Evolutionary conservation across 139 green algal species (phyloP).

Genomic region (Edaphochlamys debaryana): DNA sequence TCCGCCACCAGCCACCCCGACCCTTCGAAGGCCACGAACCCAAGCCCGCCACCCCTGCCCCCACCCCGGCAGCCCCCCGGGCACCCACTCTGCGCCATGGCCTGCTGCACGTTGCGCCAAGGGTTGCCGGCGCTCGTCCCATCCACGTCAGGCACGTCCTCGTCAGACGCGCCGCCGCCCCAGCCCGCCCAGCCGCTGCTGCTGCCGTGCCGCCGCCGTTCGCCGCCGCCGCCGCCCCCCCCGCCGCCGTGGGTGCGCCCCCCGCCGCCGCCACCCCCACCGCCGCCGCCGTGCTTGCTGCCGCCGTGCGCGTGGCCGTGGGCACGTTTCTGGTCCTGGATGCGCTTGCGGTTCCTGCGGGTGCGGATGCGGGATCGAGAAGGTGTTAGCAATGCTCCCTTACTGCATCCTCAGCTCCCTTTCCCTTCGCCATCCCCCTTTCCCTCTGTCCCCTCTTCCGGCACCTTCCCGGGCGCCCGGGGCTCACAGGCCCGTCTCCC

Average conservation of each 20-base stretch:
- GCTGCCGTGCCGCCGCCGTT: constrained; percentile 6
- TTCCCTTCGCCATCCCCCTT: too few species aligned
- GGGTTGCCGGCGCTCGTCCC: neutral
- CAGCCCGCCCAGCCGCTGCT: constrained; percentile 8
- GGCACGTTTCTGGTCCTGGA: neutral
- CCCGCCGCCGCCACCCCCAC: constrained; percentile 8
- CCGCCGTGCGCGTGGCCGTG: neutral
- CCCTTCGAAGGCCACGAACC: too few species aligned
- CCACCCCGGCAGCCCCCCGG: neutral
- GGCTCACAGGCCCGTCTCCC: too few species aligned
- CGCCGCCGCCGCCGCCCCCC: neutral
- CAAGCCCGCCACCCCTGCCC: neutral
- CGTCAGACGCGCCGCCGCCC: constrained; percentile 10
- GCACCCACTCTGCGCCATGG: constrained; percentile 7
- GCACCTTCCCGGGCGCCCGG: too few species aligned
- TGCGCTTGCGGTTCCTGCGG: constrained; percentile 11
- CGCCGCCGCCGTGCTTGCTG: neutral
- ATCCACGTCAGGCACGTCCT: constrained; percentile 22
- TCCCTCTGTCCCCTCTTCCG: too few species aligned
- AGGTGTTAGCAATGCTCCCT: too few species aligned
- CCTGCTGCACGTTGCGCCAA: constrained; percentile 22
- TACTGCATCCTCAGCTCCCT: too few species aligned
- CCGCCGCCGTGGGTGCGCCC: neutral
- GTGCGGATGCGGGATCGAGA: too few species aligned
- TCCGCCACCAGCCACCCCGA: too few species aligned